These are phyloP conservation scores for Vitis amurensis DNA, from an alignment of 164 flowering plant species.

Conservation along the genomic window DNA sequence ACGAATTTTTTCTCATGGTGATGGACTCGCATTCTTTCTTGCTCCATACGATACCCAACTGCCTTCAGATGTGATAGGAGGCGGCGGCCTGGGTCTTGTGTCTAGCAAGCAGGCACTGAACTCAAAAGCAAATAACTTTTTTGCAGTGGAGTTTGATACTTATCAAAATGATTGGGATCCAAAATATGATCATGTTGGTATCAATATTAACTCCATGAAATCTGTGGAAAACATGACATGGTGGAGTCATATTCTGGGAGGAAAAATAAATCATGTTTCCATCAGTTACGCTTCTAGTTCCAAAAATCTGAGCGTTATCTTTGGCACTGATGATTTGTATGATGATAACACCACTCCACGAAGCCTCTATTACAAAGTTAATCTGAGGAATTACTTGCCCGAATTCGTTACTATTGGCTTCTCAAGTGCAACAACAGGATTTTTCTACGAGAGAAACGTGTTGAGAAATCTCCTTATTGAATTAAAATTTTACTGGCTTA, in stretches of 20 bases:
- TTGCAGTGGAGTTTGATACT: slow-evolving; percentile 24
- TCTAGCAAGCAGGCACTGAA: background rate
- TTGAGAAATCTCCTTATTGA: no score
- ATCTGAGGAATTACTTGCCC: slow-evolving; percentile 19
- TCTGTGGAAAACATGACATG: slow-evolving; percentile 2
- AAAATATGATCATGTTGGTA: slow-evolving; percentile 9
- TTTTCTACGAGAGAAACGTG: background rate
- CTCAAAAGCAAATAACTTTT: background rate
- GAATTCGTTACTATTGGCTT: slow-evolving; percentile 20
- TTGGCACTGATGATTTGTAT: no score
- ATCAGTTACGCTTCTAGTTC: slow-evolving; percentile 8
- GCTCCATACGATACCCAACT: background rate
- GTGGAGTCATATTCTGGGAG: slow-evolving; percentile 4
- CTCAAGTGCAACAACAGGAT: slow-evolving; percentile 7
- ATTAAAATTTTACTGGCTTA: no score
- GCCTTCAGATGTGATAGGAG: background rate
- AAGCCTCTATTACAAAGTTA: slow-evolving; percentile 15
- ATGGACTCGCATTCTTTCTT: slow-evolving; percentile 6
- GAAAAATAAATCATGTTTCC: slow-evolving; percentile 4
- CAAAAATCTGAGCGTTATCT: slow-evolving; percentile 4
- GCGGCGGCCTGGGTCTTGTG: background rate
- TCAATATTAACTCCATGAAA: slow-evolving; percentile 9
- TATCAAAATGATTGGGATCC: slow-evolving; percentile 6
- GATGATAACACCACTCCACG: background rate
- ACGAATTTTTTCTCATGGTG: background rate